Percentiles rank a stretch among this genome's conserved stretches.
Conservation (phyloP, 2,329 filamentous ascomycete genomes). For the Arthrobotrys iridis region DNA sequence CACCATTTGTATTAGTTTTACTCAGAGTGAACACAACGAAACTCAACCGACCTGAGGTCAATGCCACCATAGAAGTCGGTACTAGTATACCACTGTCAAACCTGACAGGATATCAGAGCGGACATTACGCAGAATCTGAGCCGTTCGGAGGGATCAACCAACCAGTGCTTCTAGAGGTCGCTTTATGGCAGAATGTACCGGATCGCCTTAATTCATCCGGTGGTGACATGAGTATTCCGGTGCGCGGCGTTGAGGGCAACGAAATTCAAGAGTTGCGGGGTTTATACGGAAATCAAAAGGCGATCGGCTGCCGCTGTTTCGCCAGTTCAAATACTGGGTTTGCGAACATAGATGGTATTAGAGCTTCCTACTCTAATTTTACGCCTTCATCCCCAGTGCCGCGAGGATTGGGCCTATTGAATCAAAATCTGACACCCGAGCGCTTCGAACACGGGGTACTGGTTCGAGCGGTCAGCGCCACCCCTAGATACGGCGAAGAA, state of each 20-base stretch:
- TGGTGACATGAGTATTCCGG: too few relatives aligned
- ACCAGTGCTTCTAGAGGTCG: neutral
- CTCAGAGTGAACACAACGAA: too few relatives aligned
- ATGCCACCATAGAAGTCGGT: neutral
- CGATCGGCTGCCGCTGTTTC: slow-evolving; percentile 21
- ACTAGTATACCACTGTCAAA: neutral
- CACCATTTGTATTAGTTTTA: too few relatives aligned
- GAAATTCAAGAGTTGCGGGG: too few relatives aligned
- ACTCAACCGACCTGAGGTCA: too few relatives aligned
- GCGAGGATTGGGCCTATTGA: too few relatives aligned
- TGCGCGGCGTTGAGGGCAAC: too few relatives aligned
- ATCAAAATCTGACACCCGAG: neutral
- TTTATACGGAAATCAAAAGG: neutral
- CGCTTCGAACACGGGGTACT: neutral
- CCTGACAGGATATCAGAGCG: neutral
- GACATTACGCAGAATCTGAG: neutral
- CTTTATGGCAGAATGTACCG: neutral
- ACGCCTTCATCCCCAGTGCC: neutral
- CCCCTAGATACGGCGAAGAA: neutral
- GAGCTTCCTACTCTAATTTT: slow-evolving; percentile 10
- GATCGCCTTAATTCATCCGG: too few relatives aligned
- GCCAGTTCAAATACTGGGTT: slow-evolving; percentile 12
- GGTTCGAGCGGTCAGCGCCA: neutral
- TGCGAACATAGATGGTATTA: neutral
- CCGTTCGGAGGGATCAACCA: neutral